These are phyloP conservation scores for Crithidia thermophila DNA, from an alignment of 208 protist species.

Conservation along the genomic window DNA sequence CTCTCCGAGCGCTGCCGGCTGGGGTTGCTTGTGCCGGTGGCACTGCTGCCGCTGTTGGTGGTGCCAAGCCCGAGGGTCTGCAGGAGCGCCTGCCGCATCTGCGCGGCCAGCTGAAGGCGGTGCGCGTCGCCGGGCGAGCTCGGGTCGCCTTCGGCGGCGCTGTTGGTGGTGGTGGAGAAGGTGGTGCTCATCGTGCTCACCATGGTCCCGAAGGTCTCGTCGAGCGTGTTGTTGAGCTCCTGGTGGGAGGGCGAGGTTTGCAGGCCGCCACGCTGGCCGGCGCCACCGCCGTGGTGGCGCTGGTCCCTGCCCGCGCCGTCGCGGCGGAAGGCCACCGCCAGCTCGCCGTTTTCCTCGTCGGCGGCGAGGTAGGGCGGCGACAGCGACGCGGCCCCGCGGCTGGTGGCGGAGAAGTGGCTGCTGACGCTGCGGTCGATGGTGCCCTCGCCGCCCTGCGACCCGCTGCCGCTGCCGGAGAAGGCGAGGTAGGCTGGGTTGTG, in stretches of 20 bases:
- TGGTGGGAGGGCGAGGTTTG: constrained; percentile 6
- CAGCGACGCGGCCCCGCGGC: background rate
- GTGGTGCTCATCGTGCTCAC: constrained; percentile 24
- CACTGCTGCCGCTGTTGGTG: background rate
- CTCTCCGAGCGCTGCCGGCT: background rate
- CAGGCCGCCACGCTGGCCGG: background rate
- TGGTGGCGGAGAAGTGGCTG: constrained; percentile 19
- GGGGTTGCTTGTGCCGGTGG: background rate
- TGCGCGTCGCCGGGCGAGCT: constrained; percentile 2
- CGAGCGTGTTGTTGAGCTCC: constrained; percentile 6
- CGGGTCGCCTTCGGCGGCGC: constrained; percentile 5
- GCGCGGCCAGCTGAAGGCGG: constrained; percentile 5
- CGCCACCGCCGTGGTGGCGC: constrained; percentile 1
- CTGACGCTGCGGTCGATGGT: constrained; percentile 14
- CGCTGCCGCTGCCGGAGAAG: constrained; percentile 10
- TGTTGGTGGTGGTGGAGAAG: constrained; percentile 14
- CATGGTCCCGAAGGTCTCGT: constrained; percentile 14
- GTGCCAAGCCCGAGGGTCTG: constrained; percentile 10
- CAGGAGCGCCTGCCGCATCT: constrained; percentile 16
- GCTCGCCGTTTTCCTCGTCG: constrained; percentile 24
- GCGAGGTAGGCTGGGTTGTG: constrained; percentile 7
- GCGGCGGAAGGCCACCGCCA: constrained; percentile 7
- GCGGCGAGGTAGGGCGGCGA: constrained; percentile 9
- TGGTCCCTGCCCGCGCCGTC: background rate
- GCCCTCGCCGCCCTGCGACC: constrained; percentile 1